Base-by-base conservation (phyloP, 345 rosid species). In the Turnera subulata region DNA sequence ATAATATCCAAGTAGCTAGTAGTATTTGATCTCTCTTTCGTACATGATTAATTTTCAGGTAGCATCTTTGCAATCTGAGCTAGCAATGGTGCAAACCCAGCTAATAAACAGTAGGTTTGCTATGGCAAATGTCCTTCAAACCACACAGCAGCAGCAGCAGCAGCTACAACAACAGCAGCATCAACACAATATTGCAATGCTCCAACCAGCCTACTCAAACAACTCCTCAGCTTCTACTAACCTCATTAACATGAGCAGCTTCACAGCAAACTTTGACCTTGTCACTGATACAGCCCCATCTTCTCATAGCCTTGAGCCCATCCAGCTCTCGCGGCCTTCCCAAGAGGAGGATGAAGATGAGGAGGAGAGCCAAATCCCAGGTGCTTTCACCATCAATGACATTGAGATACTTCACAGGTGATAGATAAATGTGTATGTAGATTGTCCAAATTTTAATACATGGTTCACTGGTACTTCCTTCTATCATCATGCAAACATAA, bases 121-220 rank as follows among this genome's bases (percentile, higher is more conserved):
- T 6, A 75, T 89, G 80, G 91, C 88, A 52, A 85, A 77, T 46
- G 82, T 75, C 35, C 80, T 92, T 35, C 89, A 82, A 35, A 56
- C 47, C 67, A 50, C 86, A 46, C 84, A 75, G 18, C 78, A 61
- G 19, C 78, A 69, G 46, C 78, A 49, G 6, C 82, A 73, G 11
- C 82, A 49, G 6, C 82, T 72, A 11, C 82, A 66, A 9, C 83
- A 72, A 0, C 78, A 73, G 6, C 12, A 6, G 5, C 76, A 63
- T 5, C 83, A 71, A 16, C 71, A 63, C 1, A 69, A 72, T 37
- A 73, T 71, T 22, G 73, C 69, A 18, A 61, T 80, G 75, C 79
- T 76, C 58, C 97, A 92, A 69, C 89, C 93, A 1, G 81, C 85
- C 26, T 86, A 86, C 75, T 92, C 98, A 61, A 92, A 83, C 87